A percentile compares a stretch with the other conserved stretches of the same genome.
Evolutionary conservation across 2,329 filamentous ascomycete genomes (phyloP).

Genomic region (Neofusicoccum cordaticola): DNA sequence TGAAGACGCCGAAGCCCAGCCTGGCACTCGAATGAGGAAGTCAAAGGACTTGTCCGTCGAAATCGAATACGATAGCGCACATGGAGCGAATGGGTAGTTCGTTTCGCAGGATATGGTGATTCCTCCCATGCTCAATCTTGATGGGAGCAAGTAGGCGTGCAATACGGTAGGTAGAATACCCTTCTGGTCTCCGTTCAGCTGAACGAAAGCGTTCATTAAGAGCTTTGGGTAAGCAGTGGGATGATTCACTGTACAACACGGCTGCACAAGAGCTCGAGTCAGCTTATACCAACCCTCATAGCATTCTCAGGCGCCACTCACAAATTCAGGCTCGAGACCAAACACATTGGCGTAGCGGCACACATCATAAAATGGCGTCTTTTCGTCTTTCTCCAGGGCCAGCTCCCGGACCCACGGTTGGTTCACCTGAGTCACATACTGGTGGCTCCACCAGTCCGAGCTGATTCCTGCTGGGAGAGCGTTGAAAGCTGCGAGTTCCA

Average conservation of each 20-base stretch:
- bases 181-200: not conserved
- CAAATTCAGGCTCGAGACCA: not conserved
- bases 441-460: conserved; percentile 51
- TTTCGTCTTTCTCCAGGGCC: not conserved
- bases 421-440: conserved; percentile 51
- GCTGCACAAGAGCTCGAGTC: not conserved
- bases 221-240: not conserved
- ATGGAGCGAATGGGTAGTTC: not conserved
- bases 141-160: not conserved
- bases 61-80: not conserved
- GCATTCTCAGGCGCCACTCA: not conserved
- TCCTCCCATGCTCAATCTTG: not conserved
- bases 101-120: not conserved
- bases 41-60: not conserved
- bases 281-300: not conserved
- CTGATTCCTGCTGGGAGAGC: conserved; percentile 48
- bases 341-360: not conserved
- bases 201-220: not conserved
- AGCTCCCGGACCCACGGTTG: conserved; percentile 25
- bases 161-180: not conserved
- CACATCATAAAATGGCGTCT: not conserved
- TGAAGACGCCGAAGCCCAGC: not conserved
- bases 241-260: not conserved
- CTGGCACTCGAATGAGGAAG: not conserved
- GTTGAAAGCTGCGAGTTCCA: conserved; percentile 50